phyloP scores from a whole-genome alignment of 1,284 basidiomycete species.

The Leccinum griseonigrum region DNA sequence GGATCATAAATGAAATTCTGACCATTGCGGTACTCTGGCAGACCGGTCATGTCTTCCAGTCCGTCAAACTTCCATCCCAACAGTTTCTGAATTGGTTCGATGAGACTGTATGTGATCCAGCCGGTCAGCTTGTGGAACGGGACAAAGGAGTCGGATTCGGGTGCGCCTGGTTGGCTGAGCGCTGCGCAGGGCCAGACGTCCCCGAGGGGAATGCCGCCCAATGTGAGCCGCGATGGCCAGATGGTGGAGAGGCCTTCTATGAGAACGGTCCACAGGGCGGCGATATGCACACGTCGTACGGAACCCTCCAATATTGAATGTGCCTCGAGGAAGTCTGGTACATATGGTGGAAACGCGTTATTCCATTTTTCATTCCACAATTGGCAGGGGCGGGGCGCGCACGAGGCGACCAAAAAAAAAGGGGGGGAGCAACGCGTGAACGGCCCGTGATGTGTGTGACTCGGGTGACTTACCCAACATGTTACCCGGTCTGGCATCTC shows the following conservation, averaged over 20 bases:
- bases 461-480: slow-evolving; percentile 56
- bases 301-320: slow-evolving; percentile 45
- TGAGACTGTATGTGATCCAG: slow-evolving; percentile 88
- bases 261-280: slow-evolving; percentile 78
- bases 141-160: slow-evolving; percentile 57
- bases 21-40: slow-evolving; percentile 92
- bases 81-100: slow-evolving; percentile 78
- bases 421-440: neutral
- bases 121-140: slow-evolving; percentile 96
- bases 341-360: neutral
- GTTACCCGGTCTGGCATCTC: slow-evolving; percentile 75
- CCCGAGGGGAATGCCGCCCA: slow-evolving; percentile 71
- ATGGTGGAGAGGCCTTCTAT: slow-evolving; percentile 84
- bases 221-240: slow-evolving; percentile 80
- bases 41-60: slow-evolving; percentile 75
- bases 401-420: slow-evolving; percentile 2
- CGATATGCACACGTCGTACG: slow-evolving; percentile 53
- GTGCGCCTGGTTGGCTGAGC: slow-evolving; percentile 36
- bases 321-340: slow-evolving; percentile 66
- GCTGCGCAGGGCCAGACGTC: slow-evolving; percentile 87
- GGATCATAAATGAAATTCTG: neutral
- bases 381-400: neutral
- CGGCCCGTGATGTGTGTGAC: slow-evolving; percentile 14
- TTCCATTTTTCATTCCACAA: neutral
- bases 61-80: slow-evolving; percentile 79